Base-by-base conservation (phyloP, 2,329 filamentous ascomycete genomes). In the Botrytis byssoidea region DNA sequence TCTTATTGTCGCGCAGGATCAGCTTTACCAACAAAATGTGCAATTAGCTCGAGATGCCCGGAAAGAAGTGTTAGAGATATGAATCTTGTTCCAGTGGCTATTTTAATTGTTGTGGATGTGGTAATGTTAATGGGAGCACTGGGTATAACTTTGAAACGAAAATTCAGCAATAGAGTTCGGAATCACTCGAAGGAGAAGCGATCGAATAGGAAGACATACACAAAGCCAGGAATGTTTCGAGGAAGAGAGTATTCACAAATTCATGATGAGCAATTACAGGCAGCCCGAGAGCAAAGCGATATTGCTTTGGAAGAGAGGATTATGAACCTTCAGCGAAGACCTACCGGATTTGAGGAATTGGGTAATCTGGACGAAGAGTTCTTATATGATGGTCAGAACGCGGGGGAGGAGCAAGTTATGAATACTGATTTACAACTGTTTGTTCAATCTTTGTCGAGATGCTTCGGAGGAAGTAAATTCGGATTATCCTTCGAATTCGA, bases 401-500 rank as follows among this genome's bases (percentile, higher is more conserved):
- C 65, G 3, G 60, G 75, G 7, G 73, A 76, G 16, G 25, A 75
- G 80, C 25, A 78, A 81, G 69, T 82, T 82, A 60, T 79, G 79
- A 44, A 81, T 75, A 66, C 78, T 0, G 82, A 87, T 76, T 83
- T 88, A 29, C 82, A 83, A 51, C 81, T 83, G 0, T 88, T 89
- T 76, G 83, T 89, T 37, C 83, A 85, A 61, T 88, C 86, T 0
- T 85, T 88, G 82, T 83, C 84, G 35, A 85, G 82, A 75, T 85
- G 85, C 29, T 86, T 87, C 2, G 85, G 86, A 48, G 85, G 84
- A 1, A 82, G 83, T 9, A 83, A 84, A 40, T 86, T 88, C 74
- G 87, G 87, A 4, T 81, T 89, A 29, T 86, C 84, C 4, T 89
- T 89, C 77, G 83, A 84, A 35, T 89, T 88, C 74, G 81, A 84